Evolutionary conservation across 371 early-diverging fungal species (phyloP).

Genomic region (Actinomucor elegans): DNA sequence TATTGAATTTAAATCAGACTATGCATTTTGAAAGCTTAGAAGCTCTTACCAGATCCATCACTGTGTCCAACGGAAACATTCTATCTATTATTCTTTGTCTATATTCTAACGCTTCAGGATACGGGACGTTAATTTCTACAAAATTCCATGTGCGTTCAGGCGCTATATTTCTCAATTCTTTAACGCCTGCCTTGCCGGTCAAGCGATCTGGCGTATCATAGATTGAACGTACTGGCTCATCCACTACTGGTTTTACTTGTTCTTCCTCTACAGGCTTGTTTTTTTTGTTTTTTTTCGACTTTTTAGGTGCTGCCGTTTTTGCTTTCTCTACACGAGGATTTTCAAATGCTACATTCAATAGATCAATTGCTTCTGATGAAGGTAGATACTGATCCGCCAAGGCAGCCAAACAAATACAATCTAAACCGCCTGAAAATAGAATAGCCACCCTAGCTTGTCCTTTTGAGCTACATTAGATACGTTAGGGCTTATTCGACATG

Average conservation of each 20-base stretch:
- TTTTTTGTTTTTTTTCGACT: constrained; percentile 17
- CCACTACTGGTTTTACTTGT: not conserved
- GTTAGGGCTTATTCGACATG: not conserved
- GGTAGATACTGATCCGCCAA: constrained; percentile 74
- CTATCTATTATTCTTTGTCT: constrained; percentile 63
- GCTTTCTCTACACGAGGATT: constrained; percentile 74
- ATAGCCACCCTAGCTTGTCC: constrained; percentile 69
- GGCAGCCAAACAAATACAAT: constrained; percentile 87
- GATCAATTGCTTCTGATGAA: constrained; percentile 74
- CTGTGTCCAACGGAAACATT: constrained; percentile 83
- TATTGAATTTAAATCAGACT: not conserved
- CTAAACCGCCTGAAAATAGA: constrained; percentile 94
- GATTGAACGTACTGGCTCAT: constrained; percentile 14
- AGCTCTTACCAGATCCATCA: constrained; percentile 84
- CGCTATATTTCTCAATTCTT: constrained; percentile 62
- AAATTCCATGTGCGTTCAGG: constrained; percentile 84
- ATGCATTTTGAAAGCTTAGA: no score
- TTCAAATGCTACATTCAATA: constrained; percentile 96
- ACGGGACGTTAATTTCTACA: constrained; percentile 88
- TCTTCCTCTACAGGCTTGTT: constrained; percentile 6
- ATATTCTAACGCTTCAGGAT: constrained; percentile 59
- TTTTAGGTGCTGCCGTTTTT: constrained; percentile 13
- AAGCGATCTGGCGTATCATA: constrained; percentile 91
- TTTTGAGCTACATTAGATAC: not conserved
- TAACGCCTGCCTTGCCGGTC: constrained; percentile 70